These are phyloP conservation scores for Talaromyces ruber DNA, from an alignment of 495 filamentous ascomycete genomes.

Conservation along the genomic window DNA sequence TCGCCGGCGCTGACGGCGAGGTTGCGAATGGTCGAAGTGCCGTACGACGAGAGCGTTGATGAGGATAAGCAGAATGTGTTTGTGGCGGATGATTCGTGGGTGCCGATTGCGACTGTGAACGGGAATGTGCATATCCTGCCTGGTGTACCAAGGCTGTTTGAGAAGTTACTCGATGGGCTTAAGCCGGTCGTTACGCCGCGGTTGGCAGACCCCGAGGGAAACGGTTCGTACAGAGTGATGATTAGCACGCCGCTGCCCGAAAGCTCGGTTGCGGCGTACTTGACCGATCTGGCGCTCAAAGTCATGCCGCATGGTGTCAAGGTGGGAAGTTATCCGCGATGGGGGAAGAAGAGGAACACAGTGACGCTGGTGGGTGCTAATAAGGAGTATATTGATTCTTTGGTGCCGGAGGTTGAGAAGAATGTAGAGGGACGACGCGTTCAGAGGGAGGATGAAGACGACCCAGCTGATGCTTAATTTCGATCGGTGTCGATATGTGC, in stretches of 20 bases:
- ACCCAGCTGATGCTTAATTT: slow-evolving; percentile 28
- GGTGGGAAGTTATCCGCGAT: slow-evolving; percentile 93
- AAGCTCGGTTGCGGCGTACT: slow-evolving; percentile 71
- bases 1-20: slow-evolving; percentile 71
- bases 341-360: slow-evolving; percentile 81
- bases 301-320: slow-evolving; percentile 71
- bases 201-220: slow-evolving; percentile 67
- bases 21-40: slow-evolving; percentile 82
- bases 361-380: slow-evolving; percentile 82
- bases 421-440: slow-evolving; percentile 50
- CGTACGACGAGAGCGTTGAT: slow-evolving; percentile 55
- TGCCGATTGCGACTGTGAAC: slow-evolving; percentile 79
- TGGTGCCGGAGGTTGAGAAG: slow-evolving; percentile 54
- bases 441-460: slow-evolving; percentile 50
- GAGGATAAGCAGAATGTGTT: slow-evolving; percentile 64
- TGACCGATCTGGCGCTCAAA: slow-evolving; percentile 67
- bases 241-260: slow-evolving; percentile 83
- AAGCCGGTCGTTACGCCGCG: slow-evolving; percentile 60
- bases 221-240: slow-evolving; percentile 65
- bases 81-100: slow-evolving; percentile 76
- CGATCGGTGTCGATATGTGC: background rate
- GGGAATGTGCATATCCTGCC: slow-evolving; percentile 91
- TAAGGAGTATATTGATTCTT: slow-evolving; percentile 49
- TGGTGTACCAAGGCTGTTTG: slow-evolving; percentile 80
- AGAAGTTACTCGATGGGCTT: slow-evolving; percentile 64